Percentiles rank a stretch among this genome's conserved stretches.
These are phyloP conservation scores for Leavenworthia alabamica DNA, from an alignment of 345 rosid species.

Conservation along the genomic window DNA sequence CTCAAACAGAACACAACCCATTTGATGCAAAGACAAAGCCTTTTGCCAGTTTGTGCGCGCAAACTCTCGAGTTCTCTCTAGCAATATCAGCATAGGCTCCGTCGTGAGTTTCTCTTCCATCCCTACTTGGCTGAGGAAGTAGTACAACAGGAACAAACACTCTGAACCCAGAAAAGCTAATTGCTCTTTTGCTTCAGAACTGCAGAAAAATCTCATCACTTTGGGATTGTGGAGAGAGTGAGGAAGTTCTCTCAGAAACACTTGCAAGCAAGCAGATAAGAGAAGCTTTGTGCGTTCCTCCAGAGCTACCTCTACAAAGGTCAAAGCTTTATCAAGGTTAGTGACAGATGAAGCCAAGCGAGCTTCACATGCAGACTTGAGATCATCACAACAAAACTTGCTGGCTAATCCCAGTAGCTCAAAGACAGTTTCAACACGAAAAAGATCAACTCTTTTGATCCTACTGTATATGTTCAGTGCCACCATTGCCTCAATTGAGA, in stretches of 20 bases:
- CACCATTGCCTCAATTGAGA: constrained; percentile 68
- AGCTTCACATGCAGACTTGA: constrained; percentile 71
- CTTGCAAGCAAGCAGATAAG: constrained; percentile 82
- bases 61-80: constrained; percentile 62
- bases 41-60: constrained; percentile 65
- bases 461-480: constrained; percentile 71
- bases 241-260: constrained; percentile 71
- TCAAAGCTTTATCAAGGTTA: constrained; percentile 51
- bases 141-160: constrained; percentile 69
- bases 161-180: constrained; percentile 46
- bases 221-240: constrained; percentile 38
- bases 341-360: constrained; percentile 59
- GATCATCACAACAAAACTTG: constrained; percentile 80
- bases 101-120: constrained; percentile 55
- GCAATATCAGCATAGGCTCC: constrained; percentile 40
- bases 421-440: constrained; percentile 53
- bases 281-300: constrained; percentile 67
- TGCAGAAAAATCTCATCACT: constrained; percentile 55
- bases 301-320: constrained; percentile 63
- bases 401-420: constrained; percentile 73
- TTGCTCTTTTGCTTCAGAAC: constrained; percentile 53
- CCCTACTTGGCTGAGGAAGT: constrained; percentile 75
- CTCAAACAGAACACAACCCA: constrained; percentile 66
- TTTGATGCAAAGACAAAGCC: constrained; percentile 68
- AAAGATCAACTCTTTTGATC: constrained; percentile 48